A percentile compares a stretch with the other conserved stretches of the same genome.
Evolutionary conservation across 306 rosid species (phyloP).

Genomic region (Biancaea sappan): DNA sequence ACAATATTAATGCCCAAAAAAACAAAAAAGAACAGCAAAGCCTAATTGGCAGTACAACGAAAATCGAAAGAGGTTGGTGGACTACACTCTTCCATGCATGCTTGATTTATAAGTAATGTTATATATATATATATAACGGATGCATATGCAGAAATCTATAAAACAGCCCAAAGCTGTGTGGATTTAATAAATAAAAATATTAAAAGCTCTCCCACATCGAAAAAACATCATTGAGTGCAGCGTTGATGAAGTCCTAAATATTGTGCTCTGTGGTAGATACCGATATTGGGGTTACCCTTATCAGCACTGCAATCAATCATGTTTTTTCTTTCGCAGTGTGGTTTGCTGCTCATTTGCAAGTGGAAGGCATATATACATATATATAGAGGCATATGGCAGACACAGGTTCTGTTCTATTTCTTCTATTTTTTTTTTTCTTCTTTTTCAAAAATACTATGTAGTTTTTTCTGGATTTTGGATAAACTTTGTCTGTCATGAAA

Average conservation of each 20-base stretch:
- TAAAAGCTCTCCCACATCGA: slow-evolving; percentile 37
- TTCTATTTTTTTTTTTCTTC: not conserved
- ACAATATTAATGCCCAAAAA: slow-evolving; percentile 22
- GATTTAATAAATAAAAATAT: not conserved
- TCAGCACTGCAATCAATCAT: slow-evolving; percentile 68
- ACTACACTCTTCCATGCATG: slow-evolving; percentile 6
- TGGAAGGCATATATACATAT: not conserved
- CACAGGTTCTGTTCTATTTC: slow-evolving; percentile 8
- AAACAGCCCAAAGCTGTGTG: not conserved
- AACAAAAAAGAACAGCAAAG: not conserved
- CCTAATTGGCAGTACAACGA: slow-evolving; percentile 38
- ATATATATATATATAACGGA: not conserved
- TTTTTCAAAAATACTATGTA: too few relatives aligned
- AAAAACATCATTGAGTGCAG: slow-evolving; percentile 97
- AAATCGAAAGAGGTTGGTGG: slow-evolving; percentile 25
- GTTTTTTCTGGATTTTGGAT: not conserved
- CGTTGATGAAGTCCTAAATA: slow-evolving; percentile 61
- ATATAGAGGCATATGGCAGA: too few relatives aligned
- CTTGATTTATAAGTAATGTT: not conserved
- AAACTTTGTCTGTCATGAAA: too few relatives aligned
- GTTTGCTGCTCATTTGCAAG: not conserved
- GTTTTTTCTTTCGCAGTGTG: slow-evolving; percentile 42
- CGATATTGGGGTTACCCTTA: not conserved
- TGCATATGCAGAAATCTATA: not conserved
- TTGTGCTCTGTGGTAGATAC: not conserved